Percentiles rank a stretch among this genome's conserved stretches.
phyloP scores from a whole-genome alignment of 495 filamentous ascomycete genomes.

The Penicillium riverlandense region DNA sequence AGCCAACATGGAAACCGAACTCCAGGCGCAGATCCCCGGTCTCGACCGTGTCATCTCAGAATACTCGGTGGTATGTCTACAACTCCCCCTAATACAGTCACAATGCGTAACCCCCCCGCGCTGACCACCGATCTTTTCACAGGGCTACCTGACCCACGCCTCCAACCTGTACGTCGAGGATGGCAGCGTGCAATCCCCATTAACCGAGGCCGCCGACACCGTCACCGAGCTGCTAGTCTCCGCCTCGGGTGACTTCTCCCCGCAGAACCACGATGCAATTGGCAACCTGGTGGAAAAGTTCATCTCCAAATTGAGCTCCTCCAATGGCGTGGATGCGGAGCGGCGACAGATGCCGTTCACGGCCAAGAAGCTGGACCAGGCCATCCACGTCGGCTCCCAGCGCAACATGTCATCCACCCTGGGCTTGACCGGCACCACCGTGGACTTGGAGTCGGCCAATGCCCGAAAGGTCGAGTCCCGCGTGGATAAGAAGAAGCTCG shows the following conservation, averaged over 20 bases:
- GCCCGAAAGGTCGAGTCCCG: slow-evolving; percentile 90
- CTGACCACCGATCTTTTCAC: not conserved
- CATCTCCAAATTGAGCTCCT: slow-evolving; percentile 69
- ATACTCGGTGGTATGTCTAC: slow-evolving; percentile 63
- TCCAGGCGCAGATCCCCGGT: slow-evolving; percentile 76
- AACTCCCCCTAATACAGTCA: too few relatives aligned
- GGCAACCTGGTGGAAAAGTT: slow-evolving; percentile 84
- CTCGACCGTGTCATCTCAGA: slow-evolving; percentile 87
- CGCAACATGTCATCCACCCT: slow-evolving; percentile 92
- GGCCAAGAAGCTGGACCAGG: slow-evolving; percentile 84
- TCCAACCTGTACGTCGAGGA: slow-evolving; percentile 76
- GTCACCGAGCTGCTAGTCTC: slow-evolving; percentile 84
- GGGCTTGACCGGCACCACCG: slow-evolving; percentile 72
- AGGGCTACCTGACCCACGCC: slow-evolving; percentile 89
- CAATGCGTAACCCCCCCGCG: too few relatives aligned
- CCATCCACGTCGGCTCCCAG: slow-evolving; percentile 90
- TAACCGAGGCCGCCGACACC: slow-evolving; percentile 75
- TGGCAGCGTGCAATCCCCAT: slow-evolving; percentile 56
- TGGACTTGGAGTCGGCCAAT: slow-evolving; percentile 92
- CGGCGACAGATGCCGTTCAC: slow-evolving; percentile 59
- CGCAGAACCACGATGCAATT: slow-evolving; percentile 67
- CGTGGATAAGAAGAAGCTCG: slow-evolving; percentile 97
- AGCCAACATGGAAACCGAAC: slow-evolving; percentile 77
- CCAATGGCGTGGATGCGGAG: slow-evolving; percentile 66
- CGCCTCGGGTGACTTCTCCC: slow-evolving; percentile 71